Evolutionary conservation across 768 basidiomycete species (phyloP), one percentile per base, ranked within the genome.

Genomic region (Mycena capillaripes): DNA sequence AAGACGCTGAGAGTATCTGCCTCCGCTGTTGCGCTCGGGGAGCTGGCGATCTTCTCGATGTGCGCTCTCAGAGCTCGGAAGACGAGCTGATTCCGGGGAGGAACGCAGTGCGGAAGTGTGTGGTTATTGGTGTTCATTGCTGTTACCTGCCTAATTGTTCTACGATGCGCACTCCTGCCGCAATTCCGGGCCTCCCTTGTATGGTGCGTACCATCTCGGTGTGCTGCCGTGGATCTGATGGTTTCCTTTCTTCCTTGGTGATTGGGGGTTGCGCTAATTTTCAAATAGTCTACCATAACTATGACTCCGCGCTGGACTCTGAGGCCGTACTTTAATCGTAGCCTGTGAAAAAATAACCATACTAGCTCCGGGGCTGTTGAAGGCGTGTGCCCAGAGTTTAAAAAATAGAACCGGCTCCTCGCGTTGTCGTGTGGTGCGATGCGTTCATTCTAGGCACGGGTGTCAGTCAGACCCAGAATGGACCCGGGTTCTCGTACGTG

Each of bases 341-440:
- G 36, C 57, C 57, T 40, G 34, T 23, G 57, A 58, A 58, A 58
- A 58, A 40, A 58, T 40, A 58, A 58, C 57, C 36, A 40, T 58
- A 58, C 36, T 40, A 58, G 57, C n/a, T 58, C 34, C 57, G n/a
- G 57, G 57, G 57, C 57, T 58, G 57, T 58, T 58, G 59, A 61
- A 61, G 59, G 44, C 59, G 59, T 61, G 59, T 46, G 59, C 42
- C 42, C 42, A 61, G 59, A 61, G n/a, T 34, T 61, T n/a, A 27
- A 61, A 61, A 61, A 61, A 61, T 61, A 61, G 59, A 61, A 61
- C 59, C 59, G 59, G 59, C 42, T 58, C 32, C 57, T 58, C 57
- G 57, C 21, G 57, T 34, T 58, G 40, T 46, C 59, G 23, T n/a
- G n/a, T n/a, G n/a, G n/a, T n/a, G n/a, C n/a, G n/a, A n/a, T 38